These are phyloP conservation scores for Pseudoturritis turrita DNA, from an alignment of 345 rosid species.

Conservation along the genomic window DNA sequence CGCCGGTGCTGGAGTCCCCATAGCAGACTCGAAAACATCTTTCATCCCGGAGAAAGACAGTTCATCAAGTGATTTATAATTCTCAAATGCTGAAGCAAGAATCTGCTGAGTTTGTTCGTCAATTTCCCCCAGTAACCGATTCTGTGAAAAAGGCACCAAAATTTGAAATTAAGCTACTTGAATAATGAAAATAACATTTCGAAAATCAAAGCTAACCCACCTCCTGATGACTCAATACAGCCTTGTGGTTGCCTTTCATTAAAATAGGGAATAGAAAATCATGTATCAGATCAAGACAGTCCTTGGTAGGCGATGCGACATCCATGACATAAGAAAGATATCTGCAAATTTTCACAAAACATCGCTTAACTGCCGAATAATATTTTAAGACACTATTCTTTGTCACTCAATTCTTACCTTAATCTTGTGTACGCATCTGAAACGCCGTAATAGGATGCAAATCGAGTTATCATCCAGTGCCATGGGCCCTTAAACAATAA, in stretches of 20 bases:
- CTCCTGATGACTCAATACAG: slow-evolving; percentile 91
- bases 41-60: slow-evolving; percentile 57
- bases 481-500: slow-evolving; percentile 71
- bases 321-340: slow-evolving; percentile 96
- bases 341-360: slow-evolving; percentile 40
- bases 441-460: slow-evolving; percentile 84
- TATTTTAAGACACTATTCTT: neutral
- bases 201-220: slow-evolving; percentile 31
- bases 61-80: slow-evolving; percentile 89
- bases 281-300: slow-evolving; percentile 70
- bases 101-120: slow-evolving; percentile 83
- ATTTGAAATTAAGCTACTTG: slow-evolving; percentile 21
- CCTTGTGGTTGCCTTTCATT: slow-evolving; percentile 62
- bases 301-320: slow-evolving; percentile 91
- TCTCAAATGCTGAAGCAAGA: slow-evolving; percentile 70
- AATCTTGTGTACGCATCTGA: slow-evolving; percentile 85
- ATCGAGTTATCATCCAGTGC: slow-evolving; percentile 85
- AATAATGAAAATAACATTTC: neutral
- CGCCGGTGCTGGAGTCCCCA: slow-evolving; percentile 74
- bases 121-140: slow-evolving; percentile 83
- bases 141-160: slow-evolving; percentile 41
- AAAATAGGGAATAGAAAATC: slow-evolving; percentile 67
- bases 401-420: slow-evolving; percentile 41
- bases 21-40: slow-evolving; percentile 72
- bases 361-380: neutral